Percentiles rank a stretch among this genome's conserved stretches.
Conservation (phyloP, 1,139 yeast genomes). For the Pichia sp. region DNA sequence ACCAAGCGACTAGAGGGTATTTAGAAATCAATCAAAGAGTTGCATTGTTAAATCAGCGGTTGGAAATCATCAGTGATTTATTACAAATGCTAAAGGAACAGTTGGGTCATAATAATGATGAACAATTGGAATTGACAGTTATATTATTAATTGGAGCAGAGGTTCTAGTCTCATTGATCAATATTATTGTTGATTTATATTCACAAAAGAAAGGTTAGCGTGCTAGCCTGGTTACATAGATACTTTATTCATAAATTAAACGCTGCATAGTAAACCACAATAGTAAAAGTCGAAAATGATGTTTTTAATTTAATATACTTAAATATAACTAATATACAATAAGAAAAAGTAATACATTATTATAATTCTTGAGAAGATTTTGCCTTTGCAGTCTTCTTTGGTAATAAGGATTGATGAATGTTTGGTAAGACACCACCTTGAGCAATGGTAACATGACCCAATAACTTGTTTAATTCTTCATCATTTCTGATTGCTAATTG, state of each 20-base stretch:
- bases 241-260: not conserved
- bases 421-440: slow-evolving; percentile 99
- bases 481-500: slow-evolving; percentile 99
- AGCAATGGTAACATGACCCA: slow-evolving; percentile 98
- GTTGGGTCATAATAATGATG: slow-evolving; percentile 86
- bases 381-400: slow-evolving; percentile 81
- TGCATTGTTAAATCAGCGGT: slow-evolving; percentile 76
- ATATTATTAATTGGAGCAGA: slow-evolving; percentile 90
- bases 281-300: not conserved
- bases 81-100: slow-evolving; percentile 95
- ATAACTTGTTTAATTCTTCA: slow-evolving; percentile 93
- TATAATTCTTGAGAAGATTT: slow-evolving; percentile 86
- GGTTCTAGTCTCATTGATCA: slow-evolving; percentile 79
- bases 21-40: slow-evolving; percentile 91
- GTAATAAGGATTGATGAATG: slow-evolving; percentile 92
- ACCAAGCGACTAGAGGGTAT: slow-evolving; percentile 93
- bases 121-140: slow-evolving; percentile 85
- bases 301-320: not conserved
- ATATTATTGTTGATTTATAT: slow-evolving; percentile 35
- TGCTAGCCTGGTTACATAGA: not conserved
- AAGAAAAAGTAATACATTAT: slow-evolving; percentile 17
- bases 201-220: slow-evolving; percentile 17
- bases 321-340: not conserved
- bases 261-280: too few relatives aligned
- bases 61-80: slow-evolving; percentile 89